Evolutionary conservation across 306 rosid genomes (phyloP).

Genomic region (Lathyrus oleraceus): DNA sequence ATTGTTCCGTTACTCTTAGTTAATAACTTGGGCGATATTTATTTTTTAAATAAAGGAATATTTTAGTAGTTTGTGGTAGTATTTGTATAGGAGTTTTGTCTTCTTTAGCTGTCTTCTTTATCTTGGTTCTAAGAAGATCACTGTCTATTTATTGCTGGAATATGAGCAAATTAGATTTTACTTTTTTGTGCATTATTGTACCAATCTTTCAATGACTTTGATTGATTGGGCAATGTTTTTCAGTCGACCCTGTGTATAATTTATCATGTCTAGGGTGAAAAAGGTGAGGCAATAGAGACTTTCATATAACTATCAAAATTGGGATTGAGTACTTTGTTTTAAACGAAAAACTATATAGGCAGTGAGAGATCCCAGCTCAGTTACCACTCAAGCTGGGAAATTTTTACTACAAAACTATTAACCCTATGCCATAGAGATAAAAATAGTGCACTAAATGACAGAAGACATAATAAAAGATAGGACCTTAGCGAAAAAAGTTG

Average conservation of each 20-base stretch:
- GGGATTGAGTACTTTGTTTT: not conserved
- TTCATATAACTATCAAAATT: not conserved
- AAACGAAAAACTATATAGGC: not conserved
- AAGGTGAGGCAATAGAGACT: not conserved
- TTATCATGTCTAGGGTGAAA: not conserved
- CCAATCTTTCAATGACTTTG: conserved; percentile 27
- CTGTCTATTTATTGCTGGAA: not conserved
- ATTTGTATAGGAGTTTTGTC: conserved; percentile 7
- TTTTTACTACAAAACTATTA: not conserved
- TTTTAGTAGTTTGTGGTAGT: conserved; percentile 2
- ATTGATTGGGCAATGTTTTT: conserved; percentile 26
- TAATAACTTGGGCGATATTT: conserved; percentile 14
- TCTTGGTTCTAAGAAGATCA: not conserved
- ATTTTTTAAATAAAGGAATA: conserved; percentile 2
- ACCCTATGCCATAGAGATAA: not conserved
- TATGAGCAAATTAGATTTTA: not conserved
- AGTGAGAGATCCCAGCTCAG: not conserved
- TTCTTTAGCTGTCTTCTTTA: not conserved
- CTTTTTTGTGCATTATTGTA: not conserved
- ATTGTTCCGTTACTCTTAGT: conserved; percentile 14
- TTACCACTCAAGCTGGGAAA: not conserved
- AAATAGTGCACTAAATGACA: not conserved
- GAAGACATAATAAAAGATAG: not conserved
- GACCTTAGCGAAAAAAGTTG: not conserved
- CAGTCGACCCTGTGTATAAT: conserved; percentile 4